Conservation (phyloP, 108 stramenopile species). For the Cyclostephanos invisitatus region DNA sequence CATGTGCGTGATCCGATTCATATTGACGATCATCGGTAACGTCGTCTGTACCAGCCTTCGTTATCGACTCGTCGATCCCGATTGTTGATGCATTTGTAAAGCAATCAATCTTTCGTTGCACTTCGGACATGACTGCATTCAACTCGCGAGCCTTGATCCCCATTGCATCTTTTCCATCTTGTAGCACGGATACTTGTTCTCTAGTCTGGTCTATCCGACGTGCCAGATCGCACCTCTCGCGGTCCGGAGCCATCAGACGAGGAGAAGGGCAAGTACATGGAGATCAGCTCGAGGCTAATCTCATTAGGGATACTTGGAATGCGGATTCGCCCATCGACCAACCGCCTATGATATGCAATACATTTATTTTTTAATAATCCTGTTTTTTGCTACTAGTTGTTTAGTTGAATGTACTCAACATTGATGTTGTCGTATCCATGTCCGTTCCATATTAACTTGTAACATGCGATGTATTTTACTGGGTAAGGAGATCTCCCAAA, state of each 20-base stretch:
- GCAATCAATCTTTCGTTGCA: conserved; percentile 12
- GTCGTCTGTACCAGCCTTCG: neutral
- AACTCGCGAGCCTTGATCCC: neutral
- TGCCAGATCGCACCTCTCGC: conserved; percentile 5
- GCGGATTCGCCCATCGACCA: no score
- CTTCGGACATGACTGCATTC: conserved; percentile 8
- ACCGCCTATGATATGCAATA: no score
- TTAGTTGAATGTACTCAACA: no score
- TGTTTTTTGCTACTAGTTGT: no score
- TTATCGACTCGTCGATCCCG: neutral
- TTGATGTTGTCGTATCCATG: neutral
- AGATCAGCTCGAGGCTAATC: no score
- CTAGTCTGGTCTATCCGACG: conserved; percentile 6
- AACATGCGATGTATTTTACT: no score
- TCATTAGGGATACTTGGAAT: no score
- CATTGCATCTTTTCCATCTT: conserved; percentile 21
- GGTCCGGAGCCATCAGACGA: no score
- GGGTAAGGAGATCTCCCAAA: no score
- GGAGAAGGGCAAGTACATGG: no score
- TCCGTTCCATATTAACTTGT: no score
- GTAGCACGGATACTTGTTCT: conserved; percentile 17
- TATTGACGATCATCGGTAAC: neutral
- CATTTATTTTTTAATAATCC: no score
- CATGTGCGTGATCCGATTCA: neutral
- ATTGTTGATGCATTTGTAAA: conserved; percentile 9